A percentile compares a stretch with the other conserved stretches of the same genome.
phyloP scores from a whole-genome alignment of 352 stramenopile species.

The Phytophthora macrochlamydospora region DNA sequence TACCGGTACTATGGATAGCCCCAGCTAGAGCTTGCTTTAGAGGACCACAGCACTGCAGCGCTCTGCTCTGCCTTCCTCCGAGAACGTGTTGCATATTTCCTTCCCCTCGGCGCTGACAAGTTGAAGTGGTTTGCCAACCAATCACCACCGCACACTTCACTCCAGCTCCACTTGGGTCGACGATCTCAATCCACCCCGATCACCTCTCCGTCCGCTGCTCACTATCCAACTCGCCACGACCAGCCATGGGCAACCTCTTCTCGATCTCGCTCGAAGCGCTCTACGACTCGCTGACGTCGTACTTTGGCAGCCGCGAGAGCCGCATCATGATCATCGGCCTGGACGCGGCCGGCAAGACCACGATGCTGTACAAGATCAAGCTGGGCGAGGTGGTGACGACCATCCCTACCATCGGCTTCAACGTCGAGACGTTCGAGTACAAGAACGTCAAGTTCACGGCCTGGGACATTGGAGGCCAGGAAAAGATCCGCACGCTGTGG shows the following conservation, averaged over 20 bases:
- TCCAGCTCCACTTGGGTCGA: background rate
- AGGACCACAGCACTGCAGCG: too few relatives aligned
- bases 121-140: background rate
- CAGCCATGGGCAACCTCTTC: conserved; percentile 54
- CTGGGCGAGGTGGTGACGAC: conserved; percentile 72
- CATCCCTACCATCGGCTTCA: conserved; percentile 89
- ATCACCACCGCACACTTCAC: background rate
- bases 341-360: conserved; percentile 97
- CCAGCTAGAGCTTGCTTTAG: too few relatives aligned
- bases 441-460: conserved; percentile 78
- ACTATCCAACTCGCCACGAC: conserved; percentile 6
- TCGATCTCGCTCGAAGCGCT: conserved; percentile 40
- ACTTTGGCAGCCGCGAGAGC: conserved; percentile 42
- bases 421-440: conserved; percentile 82
- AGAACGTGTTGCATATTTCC: too few relatives aligned
- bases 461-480: conserved; percentile 83
- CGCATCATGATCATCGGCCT: conserved; percentile 92
- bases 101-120: too few relatives aligned
- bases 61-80: too few relatives aligned
- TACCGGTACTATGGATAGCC: too few relatives aligned
- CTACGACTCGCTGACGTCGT: conserved; percentile 35
- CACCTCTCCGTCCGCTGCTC: background rate
- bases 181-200: background rate
- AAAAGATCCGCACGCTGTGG: conserved; percentile 59
- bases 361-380: conserved; percentile 93